Percentiles rank a stretch among this genome's conserved stretches.
Evolutionary conservation across 2,329 filamentous ascomycete species (phyloP).

Genomic region (Pezicula neosporulosa): DNA sequence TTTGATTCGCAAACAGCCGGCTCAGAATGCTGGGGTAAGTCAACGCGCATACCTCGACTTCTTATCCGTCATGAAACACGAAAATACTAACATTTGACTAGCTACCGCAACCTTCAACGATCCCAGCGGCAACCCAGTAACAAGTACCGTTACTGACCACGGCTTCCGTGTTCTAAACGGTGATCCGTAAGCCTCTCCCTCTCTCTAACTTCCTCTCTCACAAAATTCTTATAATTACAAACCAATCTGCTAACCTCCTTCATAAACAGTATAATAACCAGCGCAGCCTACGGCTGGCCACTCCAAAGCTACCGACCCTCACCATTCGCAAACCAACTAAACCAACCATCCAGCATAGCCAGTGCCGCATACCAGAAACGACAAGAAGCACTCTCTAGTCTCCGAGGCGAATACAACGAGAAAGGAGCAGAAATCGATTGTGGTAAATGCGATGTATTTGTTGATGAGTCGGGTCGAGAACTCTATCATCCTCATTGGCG

Average conservation of each 20-base stretch:
- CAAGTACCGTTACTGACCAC: constrained; percentile 7
- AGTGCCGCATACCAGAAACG: no score
- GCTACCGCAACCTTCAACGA: constrained; percentile 3
- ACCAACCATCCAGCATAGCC: no score
- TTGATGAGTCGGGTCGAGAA: neutral
- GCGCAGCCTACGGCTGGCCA: neutral
- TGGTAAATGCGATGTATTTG: neutral
- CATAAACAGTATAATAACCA: neutral
- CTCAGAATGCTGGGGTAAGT: constrained; percentile 6
- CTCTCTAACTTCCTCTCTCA: neutral
- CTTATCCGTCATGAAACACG: neutral
- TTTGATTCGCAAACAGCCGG: constrained; percentile 10
- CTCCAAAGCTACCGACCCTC: neutral
- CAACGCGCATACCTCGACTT: neutral
- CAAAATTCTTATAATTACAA: neutral
- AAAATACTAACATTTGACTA: neutral
- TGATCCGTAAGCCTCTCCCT: constrained; percentile 5
- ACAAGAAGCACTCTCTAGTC: neutral
- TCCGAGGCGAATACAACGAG: neutral
- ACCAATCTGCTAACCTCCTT: neutral
- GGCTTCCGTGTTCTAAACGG: constrained; percentile 9
- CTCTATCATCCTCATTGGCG: neutral
- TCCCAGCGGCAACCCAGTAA: neutral
- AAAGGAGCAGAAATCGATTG: neutral
- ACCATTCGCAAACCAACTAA: no score